Evolutionary conservation across 306 rosid genomes (phyloP).

Genomic region (Coriaria nepalensis): DNA sequence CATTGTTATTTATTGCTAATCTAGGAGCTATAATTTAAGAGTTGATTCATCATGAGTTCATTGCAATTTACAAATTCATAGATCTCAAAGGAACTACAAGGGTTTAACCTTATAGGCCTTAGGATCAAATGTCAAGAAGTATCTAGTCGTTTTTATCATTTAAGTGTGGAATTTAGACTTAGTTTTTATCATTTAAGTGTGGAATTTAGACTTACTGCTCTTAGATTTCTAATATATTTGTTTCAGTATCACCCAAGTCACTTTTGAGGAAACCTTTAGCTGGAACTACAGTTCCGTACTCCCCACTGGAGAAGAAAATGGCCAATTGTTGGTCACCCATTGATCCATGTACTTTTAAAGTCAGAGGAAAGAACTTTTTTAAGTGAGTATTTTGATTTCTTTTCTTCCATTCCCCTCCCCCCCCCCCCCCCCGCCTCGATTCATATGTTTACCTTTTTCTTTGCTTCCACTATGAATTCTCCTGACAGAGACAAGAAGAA

Average conservation of each 20-base stretch:
- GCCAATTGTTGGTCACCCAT: conserved; percentile 74
- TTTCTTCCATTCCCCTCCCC: conserved; percentile 3
- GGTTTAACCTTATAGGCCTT: no score
- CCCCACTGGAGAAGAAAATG: conserved; percentile 52
- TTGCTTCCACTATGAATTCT: conserved; percentile 8
- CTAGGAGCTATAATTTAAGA: no score
- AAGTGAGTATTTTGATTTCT: conserved; percentile 31
- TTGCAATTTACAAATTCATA: no score
- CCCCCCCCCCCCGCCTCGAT: conserved; percentile 5
- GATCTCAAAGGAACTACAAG: no score
- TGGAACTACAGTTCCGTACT: conserved; percentile 53
- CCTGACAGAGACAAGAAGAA: conserved; percentile 86
- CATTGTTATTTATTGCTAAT: no score
- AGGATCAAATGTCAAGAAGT: no score
- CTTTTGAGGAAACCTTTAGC: conserved; percentile 52
- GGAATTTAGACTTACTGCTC: background rate
- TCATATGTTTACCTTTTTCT: conserved; percentile 10
- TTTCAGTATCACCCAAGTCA: conserved; percentile 62
- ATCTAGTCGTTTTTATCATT: no score
- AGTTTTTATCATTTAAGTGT: background rate
- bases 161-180: background rate
- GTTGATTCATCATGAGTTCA: no score
- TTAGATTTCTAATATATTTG: conserved; percentile 9
- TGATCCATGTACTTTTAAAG: conserved; percentile 76
- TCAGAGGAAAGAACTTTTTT: conserved; percentile 68